A percentile compares a stretch with the other conserved stretches of the same genome.
Evolutionary conservation across 1,284 basidiomycete species (phyloP).

Genomic region (Ustilago sp.): DNA sequence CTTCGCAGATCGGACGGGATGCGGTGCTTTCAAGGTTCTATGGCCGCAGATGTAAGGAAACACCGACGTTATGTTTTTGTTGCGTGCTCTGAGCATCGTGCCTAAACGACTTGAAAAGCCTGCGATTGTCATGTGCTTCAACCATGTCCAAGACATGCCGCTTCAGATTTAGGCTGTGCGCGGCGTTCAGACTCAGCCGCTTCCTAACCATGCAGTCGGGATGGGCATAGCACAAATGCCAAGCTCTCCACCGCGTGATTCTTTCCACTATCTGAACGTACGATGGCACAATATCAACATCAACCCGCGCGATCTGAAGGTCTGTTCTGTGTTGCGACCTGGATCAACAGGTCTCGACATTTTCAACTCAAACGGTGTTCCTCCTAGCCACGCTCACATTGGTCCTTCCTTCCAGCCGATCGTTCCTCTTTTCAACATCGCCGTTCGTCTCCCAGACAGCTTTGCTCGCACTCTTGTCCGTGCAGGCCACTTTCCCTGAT

Average conservation of each 20-base stretch:
- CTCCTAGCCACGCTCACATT: slow-evolving; percentile 29
- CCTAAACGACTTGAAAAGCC: not conserved
- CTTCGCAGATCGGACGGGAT: slow-evolving; percentile 84
- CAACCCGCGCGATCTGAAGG: slow-evolving; percentile 14
- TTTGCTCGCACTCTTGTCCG: slow-evolving; percentile 30
- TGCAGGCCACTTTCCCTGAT: slow-evolving; percentile 22
- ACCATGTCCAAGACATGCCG: slow-evolving; percentile 1
- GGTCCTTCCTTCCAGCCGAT: slow-evolving; percentile 21
- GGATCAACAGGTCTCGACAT: slow-evolving; percentile 25
- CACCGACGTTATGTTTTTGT: too few relatives aligned
- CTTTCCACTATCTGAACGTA: not conserved
- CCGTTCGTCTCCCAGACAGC: slow-evolving; percentile 22
- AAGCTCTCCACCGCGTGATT: not conserved
- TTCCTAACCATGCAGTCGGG: not conserved
- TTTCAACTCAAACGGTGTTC: slow-evolving; percentile 36
- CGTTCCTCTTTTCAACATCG: slow-evolving; percentile 30
- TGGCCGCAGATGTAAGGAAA: slow-evolving; percentile 75
- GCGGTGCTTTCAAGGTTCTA: slow-evolving; percentile 83
- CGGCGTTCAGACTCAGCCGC: slow-evolving; percentile 2
- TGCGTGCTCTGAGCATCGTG: too few relatives aligned
- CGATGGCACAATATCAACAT: slow-evolving; percentile 24
- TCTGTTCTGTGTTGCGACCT: slow-evolving; percentile 22
- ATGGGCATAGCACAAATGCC: not conserved
- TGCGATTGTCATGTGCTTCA: not conserved
- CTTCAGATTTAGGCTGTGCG: slow-evolving; percentile 5